Evolutionary conservation across 2,329 filamentous ascomycete species (phyloP), one percentile per base, ranked within the genome.

Genomic region (Alternaria sp.): DNA sequence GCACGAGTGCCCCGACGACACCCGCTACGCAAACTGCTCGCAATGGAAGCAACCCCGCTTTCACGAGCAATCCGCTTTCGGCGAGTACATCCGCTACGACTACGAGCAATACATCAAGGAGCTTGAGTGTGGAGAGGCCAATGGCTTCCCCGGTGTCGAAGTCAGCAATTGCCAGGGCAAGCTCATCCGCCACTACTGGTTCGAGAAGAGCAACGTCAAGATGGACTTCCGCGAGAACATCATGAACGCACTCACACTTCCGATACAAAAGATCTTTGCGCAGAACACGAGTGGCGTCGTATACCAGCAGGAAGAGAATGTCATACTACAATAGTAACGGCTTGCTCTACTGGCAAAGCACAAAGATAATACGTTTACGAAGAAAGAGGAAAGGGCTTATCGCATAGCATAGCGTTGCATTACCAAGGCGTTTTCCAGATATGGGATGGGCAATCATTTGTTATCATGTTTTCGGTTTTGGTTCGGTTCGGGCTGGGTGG

Each of bases 1-100:
- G 85, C 77, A 79, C 74, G 67, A 79, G 58, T 81, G 79, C 55
- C 78, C 79, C 2, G 76, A 79, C 9, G 74, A 79, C 54, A 68
- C 68, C 14, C 72, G 74, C 25, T 81, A 80, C 58, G 62, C 68
- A 49, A 74, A 73, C 61, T 81, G 79, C 75, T 78, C 76, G 23
- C 63, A 79, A 44, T 80, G 78, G 78, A 80, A 78, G 64, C 66
- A 73, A 61, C 75, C 76, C 28, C 76, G 72, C 49, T 79, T 80
- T 65, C 78, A 80, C 63, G 79, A 81, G 60, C 79, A 81, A 63
- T 75, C 72, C n/a, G 79, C 79, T 1, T 79, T 81, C 43, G 77
- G 78, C 65, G 76, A 81, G 45, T 79, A 75, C 65, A 71, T 81
- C 50, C 78, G 79, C 59, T 80, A 81, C 67, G 79, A 81, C 46